Evolutionary conservation across 257 asterid genomes (phyloP).

Genomic region (Jaltomata sinuosa): DNA sequence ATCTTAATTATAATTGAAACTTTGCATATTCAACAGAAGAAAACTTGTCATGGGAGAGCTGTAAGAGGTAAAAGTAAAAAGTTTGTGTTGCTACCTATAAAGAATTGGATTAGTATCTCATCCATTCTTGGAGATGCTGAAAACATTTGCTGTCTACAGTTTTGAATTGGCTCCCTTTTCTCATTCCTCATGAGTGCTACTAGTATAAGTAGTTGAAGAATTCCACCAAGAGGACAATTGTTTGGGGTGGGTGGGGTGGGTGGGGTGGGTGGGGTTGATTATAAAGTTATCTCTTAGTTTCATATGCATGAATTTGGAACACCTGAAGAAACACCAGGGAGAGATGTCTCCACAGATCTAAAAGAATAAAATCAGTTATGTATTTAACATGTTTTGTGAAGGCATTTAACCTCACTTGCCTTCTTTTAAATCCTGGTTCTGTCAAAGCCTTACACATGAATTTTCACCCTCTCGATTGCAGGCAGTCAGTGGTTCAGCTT

Average conservation of each 20-base stretch:
- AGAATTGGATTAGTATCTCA: background rate
- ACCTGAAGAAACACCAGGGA: background rate
- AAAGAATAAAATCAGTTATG: background rate
- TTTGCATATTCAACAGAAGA: background rate
- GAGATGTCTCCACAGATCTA: background rate
- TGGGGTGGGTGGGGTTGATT: background rate
- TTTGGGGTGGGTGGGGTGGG: background rate
- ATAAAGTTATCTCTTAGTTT: background rate
- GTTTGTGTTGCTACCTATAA: background rate
- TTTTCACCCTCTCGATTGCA: conserved; percentile 19
- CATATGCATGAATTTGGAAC: background rate
- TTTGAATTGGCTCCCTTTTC: background rate
- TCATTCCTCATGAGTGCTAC: background rate
- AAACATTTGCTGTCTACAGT: background rate
- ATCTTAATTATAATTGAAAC: background rate
- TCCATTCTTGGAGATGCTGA: background rate
- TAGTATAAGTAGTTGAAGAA: background rate
- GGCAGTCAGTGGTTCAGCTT: conserved; percentile 55
- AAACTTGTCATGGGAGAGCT: background rate
- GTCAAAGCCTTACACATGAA: background rate
- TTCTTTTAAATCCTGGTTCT: background rate
- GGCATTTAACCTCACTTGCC: background rate
- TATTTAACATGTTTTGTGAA: background rate
- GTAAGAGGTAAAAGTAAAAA: background rate
- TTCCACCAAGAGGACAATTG: background rate